phyloP scores from a whole-genome alignment of 768 basidiomycete genomes.

The Russula lepida region DNA sequence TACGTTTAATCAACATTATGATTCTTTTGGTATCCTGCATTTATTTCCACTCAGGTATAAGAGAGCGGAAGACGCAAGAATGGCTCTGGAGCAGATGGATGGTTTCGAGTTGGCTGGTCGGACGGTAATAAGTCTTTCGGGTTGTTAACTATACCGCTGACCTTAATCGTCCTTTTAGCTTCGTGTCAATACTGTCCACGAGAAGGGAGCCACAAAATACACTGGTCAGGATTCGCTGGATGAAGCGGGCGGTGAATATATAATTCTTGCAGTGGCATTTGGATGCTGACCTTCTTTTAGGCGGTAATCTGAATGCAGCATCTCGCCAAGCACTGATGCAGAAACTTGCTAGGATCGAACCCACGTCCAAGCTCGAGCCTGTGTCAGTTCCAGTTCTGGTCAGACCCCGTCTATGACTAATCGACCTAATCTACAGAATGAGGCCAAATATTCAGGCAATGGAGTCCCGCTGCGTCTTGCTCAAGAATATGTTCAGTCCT shows the following conservation, averaged over 20 bases:
- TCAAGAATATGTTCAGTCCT: constrained; percentile 97
- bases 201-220: constrained; percentile 73
- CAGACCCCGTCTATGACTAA: constrained; percentile 13
- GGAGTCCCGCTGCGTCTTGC: constrained; percentile 81
- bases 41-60: constrained; percentile 53
- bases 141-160: constrained; percentile 19
- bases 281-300: constrained; percentile 33
- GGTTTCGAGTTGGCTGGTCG: constrained; percentile 96
- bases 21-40: background rate
- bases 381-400: constrained; percentile 39
- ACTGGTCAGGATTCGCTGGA: constrained; percentile 76
- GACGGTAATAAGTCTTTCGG: constrained; percentile 46
- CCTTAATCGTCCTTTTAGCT: constrained; percentile 38
- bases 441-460: constrained; percentile 76
- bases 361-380: constrained; percentile 47
- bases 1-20: constrained; percentile 32
- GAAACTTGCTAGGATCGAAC: constrained; percentile 95
- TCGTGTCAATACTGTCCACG: constrained; percentile 87
- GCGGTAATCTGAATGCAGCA: constrained; percentile 96
- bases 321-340: constrained; percentile 99
- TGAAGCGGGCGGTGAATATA: constrained; percentile 69
- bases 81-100: constrained; percentile 98
- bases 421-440: constrained; percentile 34
- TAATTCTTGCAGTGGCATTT: background rate
- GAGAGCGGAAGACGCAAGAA: constrained; percentile 85